Base-by-base conservation (phyloP, 345 rosid genomes). In the Hibiscus syriacus region DNA sequence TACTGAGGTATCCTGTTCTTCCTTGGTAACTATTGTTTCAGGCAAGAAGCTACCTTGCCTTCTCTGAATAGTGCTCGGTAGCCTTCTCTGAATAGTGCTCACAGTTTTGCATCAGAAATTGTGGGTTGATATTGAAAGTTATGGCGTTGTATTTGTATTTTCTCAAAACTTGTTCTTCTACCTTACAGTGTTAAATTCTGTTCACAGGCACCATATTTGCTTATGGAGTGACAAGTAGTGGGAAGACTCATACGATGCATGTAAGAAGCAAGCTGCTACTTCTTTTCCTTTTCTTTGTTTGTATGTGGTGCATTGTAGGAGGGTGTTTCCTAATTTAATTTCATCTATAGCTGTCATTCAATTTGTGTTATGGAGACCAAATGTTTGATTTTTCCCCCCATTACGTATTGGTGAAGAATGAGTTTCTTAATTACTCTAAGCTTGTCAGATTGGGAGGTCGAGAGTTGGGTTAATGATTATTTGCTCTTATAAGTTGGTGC, bases 181-280 rank as follows among this genome's bases (percentile, higher is more conserved):
- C 19, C 30, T 61, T 34, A 14, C 29, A 49, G 29, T 34, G 38
- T 48, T 69, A 36, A 77, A 69, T 73, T 60, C 72, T 63, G 74
- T 69, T 70, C 68, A 45, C 81, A 94, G 99, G 99, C 69, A 94
- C 99, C 50, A 88, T 94, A 73, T 94, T 91, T 79, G 99, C 99
- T 55, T 94, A 94, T 76, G 99, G 99, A 49, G 98, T 94, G 78
- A 94, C 99, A 66, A 94, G 99, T 87, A 94, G 99, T 72, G 99
- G 99, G 79, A 94, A 94, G 82, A 94, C 99, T 72, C 99, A 94
- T 74, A 94, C 99, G 12, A 94, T 94, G 99, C 97, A 91, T 84
- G 99, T 94, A 79, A 91, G 95, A 73, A 59, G 32, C 72, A 62
- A 41, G 60, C 72, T 61, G 29, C 55, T 30, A 30, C 5, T 71